phyloP scores from a whole-genome alignment of 257 asterid genomes.

The Penstemon davidsonii region DNA sequence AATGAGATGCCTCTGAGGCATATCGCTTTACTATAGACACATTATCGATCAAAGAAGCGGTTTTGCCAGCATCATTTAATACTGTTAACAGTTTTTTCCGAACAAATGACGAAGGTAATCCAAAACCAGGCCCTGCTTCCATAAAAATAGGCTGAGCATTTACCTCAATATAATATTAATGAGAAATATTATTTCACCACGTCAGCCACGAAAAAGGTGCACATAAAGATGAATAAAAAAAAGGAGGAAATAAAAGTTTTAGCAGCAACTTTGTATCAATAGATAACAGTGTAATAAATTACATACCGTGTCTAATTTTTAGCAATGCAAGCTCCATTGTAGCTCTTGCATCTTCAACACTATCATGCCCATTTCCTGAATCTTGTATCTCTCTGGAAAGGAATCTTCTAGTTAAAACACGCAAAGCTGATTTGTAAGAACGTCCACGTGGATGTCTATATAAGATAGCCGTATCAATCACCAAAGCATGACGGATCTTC shows the following conservation, averaged over 20 bases:
- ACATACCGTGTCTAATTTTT: conserved; percentile 62
- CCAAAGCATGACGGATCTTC: conserved; percentile 76
- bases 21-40: conserved; percentile 69
- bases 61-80: conserved; percentile 80
- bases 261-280: not conserved
- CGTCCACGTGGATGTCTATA: conserved; percentile 88
- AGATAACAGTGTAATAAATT: conserved; percentile 8
- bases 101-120: conserved; percentile 57
- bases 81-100: conserved; percentile 76
- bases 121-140: conserved; percentile 81
- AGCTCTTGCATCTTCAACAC: conserved; percentile 94
- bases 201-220: not conserved
- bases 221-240: not conserved
- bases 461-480: conserved; percentile 86
- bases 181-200: not conserved
- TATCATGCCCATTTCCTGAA: conserved; percentile 91
- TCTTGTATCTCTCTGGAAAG: conserved; percentile 83
- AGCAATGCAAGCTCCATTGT: conserved; percentile 81
- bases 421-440: conserved; percentile 85
- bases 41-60: conserved; percentile 69
- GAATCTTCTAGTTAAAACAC: conserved; percentile 72
- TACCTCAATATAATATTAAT: not conserved
- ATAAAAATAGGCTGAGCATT: conserved; percentile 23
- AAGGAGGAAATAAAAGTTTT: no score
- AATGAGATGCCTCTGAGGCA: conserved; percentile 73